A percentile compares a stretch with the other conserved stretches of the same genome.
Evolutionary conservation across 2,329 filamentous ascomycete species (phyloP).

Genomic region (Diaporthe capsici): DNA sequence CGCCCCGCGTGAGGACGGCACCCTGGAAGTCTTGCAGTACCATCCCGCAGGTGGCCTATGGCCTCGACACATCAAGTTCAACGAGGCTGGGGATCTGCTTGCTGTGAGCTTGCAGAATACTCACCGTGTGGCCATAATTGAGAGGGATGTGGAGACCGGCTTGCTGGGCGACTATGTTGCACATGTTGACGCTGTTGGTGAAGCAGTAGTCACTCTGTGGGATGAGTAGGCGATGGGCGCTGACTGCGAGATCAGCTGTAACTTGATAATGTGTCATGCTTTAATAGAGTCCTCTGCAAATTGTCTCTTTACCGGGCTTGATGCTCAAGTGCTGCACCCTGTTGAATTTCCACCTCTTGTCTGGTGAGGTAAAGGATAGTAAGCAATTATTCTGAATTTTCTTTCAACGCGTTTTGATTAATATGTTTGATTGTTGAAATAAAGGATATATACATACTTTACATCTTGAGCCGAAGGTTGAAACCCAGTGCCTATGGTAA

Average conservation of each 20-base stretch:
- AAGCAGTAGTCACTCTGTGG: background rate
- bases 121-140: background rate
- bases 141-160: background rate
- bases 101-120: background rate
- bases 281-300: background rate
- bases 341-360: background rate
- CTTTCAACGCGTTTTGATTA: no score
- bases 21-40: background rate
- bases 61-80: slow-evolving; percentile 7
- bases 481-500: no score
- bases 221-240: background rate
- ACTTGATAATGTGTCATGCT: background rate
- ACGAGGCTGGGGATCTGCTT: background rate
- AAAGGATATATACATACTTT: no score
- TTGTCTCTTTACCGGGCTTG: background rate
- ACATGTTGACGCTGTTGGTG: background rate
- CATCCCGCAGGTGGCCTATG: background rate
- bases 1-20: background rate
- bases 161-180: background rate
- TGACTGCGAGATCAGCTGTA: background rate
- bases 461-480: no score
- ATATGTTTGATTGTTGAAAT: no score
- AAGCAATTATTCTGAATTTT: no score
- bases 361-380: background rate
- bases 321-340: background rate